Evolutionary conservation across 1,284 basidiomycete genomes (phyloP).

Genomic region (Cutaneotrichosporon spelunceum): DNA sequence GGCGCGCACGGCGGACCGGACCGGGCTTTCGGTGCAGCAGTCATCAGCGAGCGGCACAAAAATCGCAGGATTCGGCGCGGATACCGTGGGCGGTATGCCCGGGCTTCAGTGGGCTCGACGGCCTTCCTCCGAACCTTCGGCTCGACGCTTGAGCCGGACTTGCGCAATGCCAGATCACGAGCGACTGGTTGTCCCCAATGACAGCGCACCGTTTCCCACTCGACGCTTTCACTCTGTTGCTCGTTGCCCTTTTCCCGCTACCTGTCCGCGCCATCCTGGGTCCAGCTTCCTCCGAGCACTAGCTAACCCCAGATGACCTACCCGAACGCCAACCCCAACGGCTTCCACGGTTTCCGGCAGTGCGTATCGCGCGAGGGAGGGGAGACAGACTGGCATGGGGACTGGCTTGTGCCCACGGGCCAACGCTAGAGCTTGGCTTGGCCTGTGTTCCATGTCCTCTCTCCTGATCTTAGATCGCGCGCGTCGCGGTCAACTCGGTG

Average conservation of each 20-base stretch:
- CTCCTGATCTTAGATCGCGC: background rate
- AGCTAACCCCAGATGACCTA: slow-evolving; percentile 13
- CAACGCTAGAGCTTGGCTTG: too few relatives aligned
- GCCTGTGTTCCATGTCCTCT: background rate
- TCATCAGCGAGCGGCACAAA: too few relatives aligned
- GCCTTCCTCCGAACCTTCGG: background rate
- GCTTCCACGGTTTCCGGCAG: slow-evolving; percentile 17
- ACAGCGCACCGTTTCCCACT: too few relatives aligned
- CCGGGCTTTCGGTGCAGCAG: background rate
- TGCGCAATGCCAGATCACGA: background rate
- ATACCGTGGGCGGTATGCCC: too few relatives aligned
- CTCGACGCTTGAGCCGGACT: background rate
- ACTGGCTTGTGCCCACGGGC: too few relatives aligned
- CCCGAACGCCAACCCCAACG: slow-evolving; percentile 13
- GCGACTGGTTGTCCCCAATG: background rate
- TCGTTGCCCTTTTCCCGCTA: background rate
- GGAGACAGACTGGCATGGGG: background rate
- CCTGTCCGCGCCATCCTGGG: too few relatives aligned
- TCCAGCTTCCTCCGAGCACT: too few relatives aligned
- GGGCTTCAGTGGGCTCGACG: too few relatives aligned
- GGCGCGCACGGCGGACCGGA: background rate
- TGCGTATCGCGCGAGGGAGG: background rate
- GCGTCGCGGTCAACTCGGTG: background rate
- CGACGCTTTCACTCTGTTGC: background rate
- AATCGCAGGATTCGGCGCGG: too few relatives aligned